Percentiles rank a stretch among this genome's conserved stretches.
Evolutionary conservation across 2,329 filamentous ascomycete species (phyloP).

Genomic region (Cladosporium austrohemisphaericum): DNA sequence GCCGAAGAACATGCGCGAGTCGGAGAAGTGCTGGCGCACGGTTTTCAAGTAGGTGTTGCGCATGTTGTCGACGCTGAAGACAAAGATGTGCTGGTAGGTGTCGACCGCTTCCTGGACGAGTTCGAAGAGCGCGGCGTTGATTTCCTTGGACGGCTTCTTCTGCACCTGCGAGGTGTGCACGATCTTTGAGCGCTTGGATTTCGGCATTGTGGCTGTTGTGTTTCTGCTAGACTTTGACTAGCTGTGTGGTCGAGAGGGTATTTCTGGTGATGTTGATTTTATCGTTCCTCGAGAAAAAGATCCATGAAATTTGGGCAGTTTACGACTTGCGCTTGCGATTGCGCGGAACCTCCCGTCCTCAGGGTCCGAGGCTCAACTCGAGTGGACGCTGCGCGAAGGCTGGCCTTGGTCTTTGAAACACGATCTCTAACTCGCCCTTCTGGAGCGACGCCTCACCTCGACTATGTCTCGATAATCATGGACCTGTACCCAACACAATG

Average conservation of each 20-base stretch:
- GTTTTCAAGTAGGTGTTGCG: conserved; percentile 94
- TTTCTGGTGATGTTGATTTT: conserved; percentile 6
- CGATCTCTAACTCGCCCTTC: neutral
- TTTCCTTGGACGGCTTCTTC: conserved; percentile 85
- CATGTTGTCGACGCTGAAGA: conserved; percentile 95
- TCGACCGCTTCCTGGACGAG: conserved; percentile 82
- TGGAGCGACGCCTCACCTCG: conserved; percentile 1
- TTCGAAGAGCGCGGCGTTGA: conserved; percentile 79
- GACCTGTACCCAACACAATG: conserved; percentile 51
- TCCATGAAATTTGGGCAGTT: conserved; percentile 9
- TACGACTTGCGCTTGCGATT: neutral
- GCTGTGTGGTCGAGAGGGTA: conserved; percentile 5
- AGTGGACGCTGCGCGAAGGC: too few species aligned
- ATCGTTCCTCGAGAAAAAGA: neutral
- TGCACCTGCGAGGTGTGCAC: conserved; percentile 85
- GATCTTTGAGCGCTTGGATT: conserved; percentile 88
- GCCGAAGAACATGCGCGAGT: conserved; percentile 93
- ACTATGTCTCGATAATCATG: conserved; percentile 12
- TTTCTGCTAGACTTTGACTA: conserved; percentile 9
- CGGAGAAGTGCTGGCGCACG: conserved; percentile 76
- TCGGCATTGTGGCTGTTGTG: conserved; percentile 66
- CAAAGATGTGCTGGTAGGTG: conserved; percentile 85
- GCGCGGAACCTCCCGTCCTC: neutral
- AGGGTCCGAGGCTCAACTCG: conserved; percentile 4
- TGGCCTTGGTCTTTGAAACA: neutral